Evolutionary conservation across 306 rosid species (phyloP), one percentile per base, ranked within the genome.

Genomic region (Cicer bijugum): DNA sequence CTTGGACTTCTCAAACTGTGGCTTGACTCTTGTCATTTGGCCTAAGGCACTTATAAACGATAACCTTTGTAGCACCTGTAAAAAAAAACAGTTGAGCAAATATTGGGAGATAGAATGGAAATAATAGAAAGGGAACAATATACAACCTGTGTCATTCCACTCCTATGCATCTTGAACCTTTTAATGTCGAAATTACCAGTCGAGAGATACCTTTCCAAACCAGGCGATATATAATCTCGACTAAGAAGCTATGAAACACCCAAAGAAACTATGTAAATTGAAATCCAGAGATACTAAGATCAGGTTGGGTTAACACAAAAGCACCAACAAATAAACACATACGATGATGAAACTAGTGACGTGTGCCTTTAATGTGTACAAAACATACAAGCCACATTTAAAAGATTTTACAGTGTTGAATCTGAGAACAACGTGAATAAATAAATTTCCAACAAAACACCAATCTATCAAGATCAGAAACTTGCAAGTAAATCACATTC

Each of bases 1-100:
- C 77, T 94, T 82, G 40, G 98, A 91, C 87, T 93, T 93, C 91
- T 93, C 97, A 82, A 93, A 93, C 72, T 93, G 98, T 11, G 98
- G 98, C 39, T 83, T 59, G 60, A 91, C 81, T 87, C 98, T 88
- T 20, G 98, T 93, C 98, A 93, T 85, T 53, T 90, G 96, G 46
- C 98, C 98, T 65, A 92, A 72, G 55, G 86, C 67, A 69, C 85
- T 83, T 72, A 92, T 93, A 79, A 85, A 93, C 28, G 98, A 89
- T 70, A 93, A 83, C 84, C 98, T 86, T 28, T 85, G 87, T 46
- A 93, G 80, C 74, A 89, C 97, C 98, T 92, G 60, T 52, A 39
- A 53, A 12, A 66, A 75, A 75, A 74, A 80, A 63, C 69, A 75
- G 75, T 68, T 74, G 55, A 66, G 35, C 47, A 28, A 20, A 76